These are phyloP conservation scores for Coemansia sp. DNA, from an alignment of 192 early-diverging fungal genomes.

Conservation along the genomic window DNA sequence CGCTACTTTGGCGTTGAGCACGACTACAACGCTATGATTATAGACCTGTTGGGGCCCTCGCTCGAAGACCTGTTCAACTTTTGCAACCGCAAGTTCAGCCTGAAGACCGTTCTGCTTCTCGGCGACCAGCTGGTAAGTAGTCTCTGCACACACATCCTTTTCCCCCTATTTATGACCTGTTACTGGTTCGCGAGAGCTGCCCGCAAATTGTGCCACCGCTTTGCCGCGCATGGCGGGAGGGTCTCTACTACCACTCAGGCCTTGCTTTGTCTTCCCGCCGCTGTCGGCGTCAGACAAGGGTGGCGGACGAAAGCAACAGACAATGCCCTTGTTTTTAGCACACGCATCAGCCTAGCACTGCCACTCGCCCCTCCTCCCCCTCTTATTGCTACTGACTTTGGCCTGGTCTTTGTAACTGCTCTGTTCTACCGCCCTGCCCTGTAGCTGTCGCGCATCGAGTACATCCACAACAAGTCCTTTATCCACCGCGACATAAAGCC, in stretches of 20 bases:
- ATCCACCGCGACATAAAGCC: conserved; percentile 91
- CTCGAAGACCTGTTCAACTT: conserved; percentile 89
- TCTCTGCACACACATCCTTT: not conserved
- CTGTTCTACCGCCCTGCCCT: conserved; percentile 26
- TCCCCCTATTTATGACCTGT: conserved; percentile 4
- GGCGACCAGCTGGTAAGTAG: conserved; percentile 75
- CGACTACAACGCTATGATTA: conserved; percentile 82
- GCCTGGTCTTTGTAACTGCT: conserved; percentile 9
- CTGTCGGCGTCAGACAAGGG: not conserved
- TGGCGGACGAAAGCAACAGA: not conserved
- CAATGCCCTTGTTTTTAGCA: conserved; percentile 5
- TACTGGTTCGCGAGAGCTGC: conserved; percentile 3
- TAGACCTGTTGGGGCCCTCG: conserved; percentile 88
- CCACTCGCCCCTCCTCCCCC: not conserved
- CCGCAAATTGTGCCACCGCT: not conserved
- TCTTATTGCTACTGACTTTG: not conserved
- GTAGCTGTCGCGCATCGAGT: conserved; percentile 70
- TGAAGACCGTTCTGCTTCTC: conserved; percentile 83
- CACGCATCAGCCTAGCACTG: not conserved
- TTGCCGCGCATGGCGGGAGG: not conserved
- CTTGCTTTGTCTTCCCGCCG: not conserved
- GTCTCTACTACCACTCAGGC: not conserved
- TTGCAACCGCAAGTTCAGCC: conserved; percentile 81
- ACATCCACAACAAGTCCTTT: conserved; percentile 82
- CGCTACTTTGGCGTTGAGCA: conserved; percentile 80